These are phyloP conservation scores for Fusarium austroafricanum DNA, from an alignment of 2,329 filamentous ascomycete genomes.

Conservation along the genomic window DNA sequence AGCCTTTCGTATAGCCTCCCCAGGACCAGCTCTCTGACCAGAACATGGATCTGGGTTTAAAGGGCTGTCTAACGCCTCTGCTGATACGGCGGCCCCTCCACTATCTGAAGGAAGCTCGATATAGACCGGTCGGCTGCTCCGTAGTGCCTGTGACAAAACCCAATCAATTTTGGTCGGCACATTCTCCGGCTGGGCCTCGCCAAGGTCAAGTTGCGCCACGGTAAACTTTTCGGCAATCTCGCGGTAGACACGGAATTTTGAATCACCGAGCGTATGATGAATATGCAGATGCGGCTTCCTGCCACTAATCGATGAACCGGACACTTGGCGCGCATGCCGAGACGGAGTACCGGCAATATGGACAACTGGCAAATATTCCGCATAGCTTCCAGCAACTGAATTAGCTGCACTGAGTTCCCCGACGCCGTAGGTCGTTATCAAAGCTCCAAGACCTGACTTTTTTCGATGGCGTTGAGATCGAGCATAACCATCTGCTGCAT, in stretches of 20 bases:
- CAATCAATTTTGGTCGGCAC: background rate
- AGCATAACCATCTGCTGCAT: constrained; percentile 28
- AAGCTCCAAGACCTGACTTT: background rate
- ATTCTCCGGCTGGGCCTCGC: background rate
- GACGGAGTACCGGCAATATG: constrained; percentile 25
- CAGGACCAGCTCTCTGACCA: no score
- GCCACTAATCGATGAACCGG: accelerated
- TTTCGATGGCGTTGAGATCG: background rate
- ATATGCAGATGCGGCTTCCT: background rate
- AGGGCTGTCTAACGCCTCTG: background rate
- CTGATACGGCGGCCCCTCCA: background rate
- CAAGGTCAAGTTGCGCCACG: constrained; percentile 13
- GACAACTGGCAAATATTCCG: constrained; percentile 9
- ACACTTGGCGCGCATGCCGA: background rate
- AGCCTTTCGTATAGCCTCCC: no score
- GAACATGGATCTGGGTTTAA: no score
- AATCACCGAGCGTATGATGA: constrained; percentile 15
- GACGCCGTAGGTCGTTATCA: constrained; percentile 17
- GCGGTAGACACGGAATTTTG: background rate
- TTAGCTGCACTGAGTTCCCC: constrained; percentile 22
- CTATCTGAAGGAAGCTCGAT: constrained; percentile 16
- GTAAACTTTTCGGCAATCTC: constrained; percentile 21
- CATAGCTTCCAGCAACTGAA: constrained; percentile 21
- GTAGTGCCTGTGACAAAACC: background rate
- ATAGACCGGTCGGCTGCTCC: constrained; percentile 6